Conservation (phyloP, 2,329 filamentous ascomycete species). For the Cercospora sojina region DNA sequence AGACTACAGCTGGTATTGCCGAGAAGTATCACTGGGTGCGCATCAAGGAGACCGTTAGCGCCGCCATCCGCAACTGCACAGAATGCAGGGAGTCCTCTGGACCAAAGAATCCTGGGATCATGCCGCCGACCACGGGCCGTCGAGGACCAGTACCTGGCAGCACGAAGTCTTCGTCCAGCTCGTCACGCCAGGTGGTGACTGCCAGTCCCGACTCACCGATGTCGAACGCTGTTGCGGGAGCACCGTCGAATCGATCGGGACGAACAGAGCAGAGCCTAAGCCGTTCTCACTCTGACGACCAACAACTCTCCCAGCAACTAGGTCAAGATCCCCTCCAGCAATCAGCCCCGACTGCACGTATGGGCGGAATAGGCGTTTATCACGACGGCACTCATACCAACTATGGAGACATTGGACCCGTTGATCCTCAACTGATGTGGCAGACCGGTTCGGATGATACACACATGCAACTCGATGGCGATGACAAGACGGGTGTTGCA, state of each 20-base stretch:
- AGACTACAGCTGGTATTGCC: slow-evolving; percentile 90
- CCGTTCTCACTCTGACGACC: background rate
- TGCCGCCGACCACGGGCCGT: slow-evolving; percentile 8
- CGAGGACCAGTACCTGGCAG: slow-evolving; percentile 12
- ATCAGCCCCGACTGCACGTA: slow-evolving; percentile 28
- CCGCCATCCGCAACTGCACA: slow-evolving; percentile 86
- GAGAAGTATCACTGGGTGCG: slow-evolving; percentile 96
- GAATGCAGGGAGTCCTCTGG: slow-evolving; percentile 78
- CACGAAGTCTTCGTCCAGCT: slow-evolving; percentile 5
- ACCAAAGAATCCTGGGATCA: slow-evolving; percentile 22
- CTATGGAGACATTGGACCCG: slow-evolving; percentile 7
- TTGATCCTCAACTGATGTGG: slow-evolving; percentile 14
- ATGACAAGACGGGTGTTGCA: background rate
- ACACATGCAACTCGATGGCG: slow-evolving; percentile 5
- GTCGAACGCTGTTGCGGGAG: slow-evolving; percentile 11
- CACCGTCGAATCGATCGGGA: background rate
- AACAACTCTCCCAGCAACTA: background rate
- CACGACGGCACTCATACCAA: background rate
- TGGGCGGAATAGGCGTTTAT: slow-evolving; percentile 32
- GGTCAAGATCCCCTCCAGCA: slow-evolving; percentile 15
- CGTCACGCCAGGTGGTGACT: slow-evolving; percentile 15
- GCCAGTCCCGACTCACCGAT: slow-evolving; percentile 18
- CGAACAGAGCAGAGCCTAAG: background rate
- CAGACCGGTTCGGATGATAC: background rate
- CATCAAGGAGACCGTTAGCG: slow-evolving; percentile 95